These are phyloP conservation scores for Bremia lactucae DNA, from an alignment of 352 stramenopile species.

Conservation along the genomic window DNA sequence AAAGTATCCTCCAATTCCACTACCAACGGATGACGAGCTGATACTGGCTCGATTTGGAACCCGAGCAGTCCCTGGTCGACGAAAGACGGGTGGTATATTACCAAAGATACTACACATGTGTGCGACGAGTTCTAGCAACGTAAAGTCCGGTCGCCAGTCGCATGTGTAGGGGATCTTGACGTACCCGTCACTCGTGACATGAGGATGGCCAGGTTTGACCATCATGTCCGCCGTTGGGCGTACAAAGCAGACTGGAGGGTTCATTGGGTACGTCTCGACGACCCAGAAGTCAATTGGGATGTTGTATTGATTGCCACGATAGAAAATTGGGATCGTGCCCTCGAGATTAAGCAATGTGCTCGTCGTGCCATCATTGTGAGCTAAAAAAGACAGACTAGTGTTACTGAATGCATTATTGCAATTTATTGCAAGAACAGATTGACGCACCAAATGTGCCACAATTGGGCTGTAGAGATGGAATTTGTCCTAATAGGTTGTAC, in stretches of 20 bases:
- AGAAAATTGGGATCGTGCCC: conserved; percentile 88
- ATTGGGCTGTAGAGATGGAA: conserved; percentile 76
- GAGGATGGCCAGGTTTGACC: conserved; percentile 77
- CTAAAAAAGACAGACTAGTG: conserved; percentile 10
- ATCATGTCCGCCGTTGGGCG: conserved; percentile 80
- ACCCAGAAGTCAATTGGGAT: conserved; percentile 87
- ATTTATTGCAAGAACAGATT: background rate
- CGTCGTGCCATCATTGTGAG: conserved; percentile 79
- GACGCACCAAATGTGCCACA: conserved; percentile 70
- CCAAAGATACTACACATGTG: conserved; percentile 87
- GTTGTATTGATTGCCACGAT: conserved; percentile 84
- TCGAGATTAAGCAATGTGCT: conserved; percentile 77
- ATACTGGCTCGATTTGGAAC: conserved; percentile 24
- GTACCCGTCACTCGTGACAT: conserved; percentile 80
- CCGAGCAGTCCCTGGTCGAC: conserved; percentile 38
- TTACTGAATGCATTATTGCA: background rate
- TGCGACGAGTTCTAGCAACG: conserved; percentile 71
- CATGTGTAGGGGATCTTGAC: conserved; percentile 80
- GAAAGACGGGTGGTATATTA: conserved; percentile 78
- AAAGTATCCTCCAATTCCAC: conserved; percentile 33
- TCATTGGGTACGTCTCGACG: conserved; percentile 70
- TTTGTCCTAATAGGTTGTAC: conserved; percentile 78
- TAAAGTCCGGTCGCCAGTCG: conserved; percentile 78
- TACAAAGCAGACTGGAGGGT: conserved; percentile 80
- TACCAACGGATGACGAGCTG: conserved; percentile 11